Conservation (phyloP, 228 moss, liverwort and hornwort species). For the Sphagnum fallax region DNA sequence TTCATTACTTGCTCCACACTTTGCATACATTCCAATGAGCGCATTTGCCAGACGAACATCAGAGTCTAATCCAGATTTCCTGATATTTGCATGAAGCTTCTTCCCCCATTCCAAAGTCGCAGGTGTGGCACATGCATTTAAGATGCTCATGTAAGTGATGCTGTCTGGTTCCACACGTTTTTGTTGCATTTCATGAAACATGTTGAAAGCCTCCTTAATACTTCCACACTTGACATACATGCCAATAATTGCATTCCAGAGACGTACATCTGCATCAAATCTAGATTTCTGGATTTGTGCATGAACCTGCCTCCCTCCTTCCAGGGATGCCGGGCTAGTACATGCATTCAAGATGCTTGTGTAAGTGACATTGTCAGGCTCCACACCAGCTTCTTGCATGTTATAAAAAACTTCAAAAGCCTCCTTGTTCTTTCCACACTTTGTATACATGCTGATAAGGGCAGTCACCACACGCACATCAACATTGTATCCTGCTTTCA, state of each 20-base stretch:
- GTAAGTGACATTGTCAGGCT: slow-evolving; percentile 1
- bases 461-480: not conserved
- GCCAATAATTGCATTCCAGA: slow-evolving; percentile 2
- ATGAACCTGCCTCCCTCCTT: not conserved
- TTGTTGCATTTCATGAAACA: slow-evolving; percentile 1
- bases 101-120: too few relatives aligned
- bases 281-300: not conserved
- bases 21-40: not conserved
- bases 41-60: not conserved
- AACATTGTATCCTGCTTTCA: not conserved
- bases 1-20: not conserved
- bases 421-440: slow-evolving; percentile 2
- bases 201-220: not conserved
- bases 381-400: not conserved
- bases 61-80: not conserved
- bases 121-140: slow-evolving; percentile 8
- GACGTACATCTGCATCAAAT: not conserved
- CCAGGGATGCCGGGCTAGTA: not conserved
- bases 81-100: not conserved
- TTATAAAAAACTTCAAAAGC: slow-evolving; percentile 5
- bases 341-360: slow-evolving; percentile 5
- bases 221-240: not conserved
- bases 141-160: slow-evolving; percentile 6
- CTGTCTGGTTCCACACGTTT: too few relatives aligned
- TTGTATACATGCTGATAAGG: not conserved